Evolutionary conservation across 2,329 filamentous ascomycete species (phyloP).

Genomic region (Curvularia verruculosa): DNA sequence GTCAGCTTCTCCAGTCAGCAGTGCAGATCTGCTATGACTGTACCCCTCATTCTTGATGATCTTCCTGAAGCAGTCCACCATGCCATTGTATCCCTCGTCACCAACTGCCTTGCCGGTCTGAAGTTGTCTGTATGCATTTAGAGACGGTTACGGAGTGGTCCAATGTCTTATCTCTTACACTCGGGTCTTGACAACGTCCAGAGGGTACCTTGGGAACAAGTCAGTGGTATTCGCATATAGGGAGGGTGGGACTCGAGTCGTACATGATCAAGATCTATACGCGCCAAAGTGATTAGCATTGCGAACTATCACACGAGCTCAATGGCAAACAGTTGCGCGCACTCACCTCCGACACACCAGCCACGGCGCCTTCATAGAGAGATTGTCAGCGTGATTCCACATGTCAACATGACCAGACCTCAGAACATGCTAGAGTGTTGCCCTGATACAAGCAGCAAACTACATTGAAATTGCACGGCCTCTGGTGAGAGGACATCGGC

Average conservation of each 20-base stretch:
- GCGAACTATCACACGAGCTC: constrained; percentile 15
- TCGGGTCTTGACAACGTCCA: constrained; percentile 98
- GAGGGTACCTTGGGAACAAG: constrained; percentile 77
- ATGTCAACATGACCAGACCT: background rate
- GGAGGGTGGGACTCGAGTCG: constrained; percentile 6
- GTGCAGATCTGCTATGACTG: constrained; percentile 26
- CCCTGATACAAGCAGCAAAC: background rate
- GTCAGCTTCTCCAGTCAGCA: constrained; percentile 20
- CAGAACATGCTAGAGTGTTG: background rate
- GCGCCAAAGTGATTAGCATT: constrained; percentile 37
- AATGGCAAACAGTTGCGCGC: constrained; percentile 9
- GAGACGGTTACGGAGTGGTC: constrained; percentile 13
- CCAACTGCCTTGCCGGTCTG: constrained; percentile 76
- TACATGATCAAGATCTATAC: constrained; percentile 85
- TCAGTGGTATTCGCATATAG: constrained; percentile 5
- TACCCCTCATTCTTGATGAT: constrained; percentile 96
- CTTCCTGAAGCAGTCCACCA: constrained; percentile 97
- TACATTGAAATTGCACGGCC: constrained; percentile 8
- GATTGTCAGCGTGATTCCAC: constrained; percentile 38
- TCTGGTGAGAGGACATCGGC: constrained; percentile 7
- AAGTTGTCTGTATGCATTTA: constrained; percentile 69
- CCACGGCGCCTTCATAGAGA: constrained; percentile 74
- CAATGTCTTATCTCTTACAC: constrained; percentile 65
- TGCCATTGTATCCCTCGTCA: constrained; percentile 90
- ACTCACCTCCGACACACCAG: constrained; percentile 94